These are phyloP conservation scores for Ophiostoma australiae DNA, from an alignment of 2,329 filamentous ascomycete genomes.

Conservation along the genomic window DNA sequence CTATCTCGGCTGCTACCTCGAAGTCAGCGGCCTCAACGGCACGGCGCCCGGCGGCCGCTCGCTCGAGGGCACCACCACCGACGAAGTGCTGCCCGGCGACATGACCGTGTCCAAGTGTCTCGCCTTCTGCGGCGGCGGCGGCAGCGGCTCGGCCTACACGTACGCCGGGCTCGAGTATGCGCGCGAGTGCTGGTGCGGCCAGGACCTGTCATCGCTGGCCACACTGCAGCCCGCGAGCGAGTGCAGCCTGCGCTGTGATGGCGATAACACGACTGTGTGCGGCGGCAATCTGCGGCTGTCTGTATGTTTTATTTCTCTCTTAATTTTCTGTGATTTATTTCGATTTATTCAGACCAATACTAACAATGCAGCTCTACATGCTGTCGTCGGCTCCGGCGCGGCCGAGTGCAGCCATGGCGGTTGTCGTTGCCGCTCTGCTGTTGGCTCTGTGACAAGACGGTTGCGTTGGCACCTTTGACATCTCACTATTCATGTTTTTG, in stretches of 20 bases:
- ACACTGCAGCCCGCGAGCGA: slow-evolving; percentile 42
- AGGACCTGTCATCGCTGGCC: slow-evolving; percentile 45
- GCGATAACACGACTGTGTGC: slow-evolving; percentile 48
- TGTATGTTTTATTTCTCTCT: slow-evolving; percentile 32
- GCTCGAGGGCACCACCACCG: slow-evolving; percentile 39
- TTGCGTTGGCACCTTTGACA: no score
- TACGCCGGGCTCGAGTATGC: slow-evolving; percentile 52
- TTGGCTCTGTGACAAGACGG: slow-evolving; percentile 3
- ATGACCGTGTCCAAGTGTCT: slow-evolving; percentile 53
- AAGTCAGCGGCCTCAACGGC: slow-evolving; percentile 45
- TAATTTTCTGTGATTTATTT: not conserved
- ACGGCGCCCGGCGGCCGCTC: slow-evolving; percentile 41
- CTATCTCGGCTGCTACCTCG: slow-evolving; percentile 57
- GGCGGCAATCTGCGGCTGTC: slow-evolving; percentile 49
- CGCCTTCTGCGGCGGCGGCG: slow-evolving; percentile 41
- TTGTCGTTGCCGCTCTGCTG: slow-evolving; percentile 12
- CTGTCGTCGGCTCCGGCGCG: slow-evolving; percentile 16
- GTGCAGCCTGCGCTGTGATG: slow-evolving; percentile 52
- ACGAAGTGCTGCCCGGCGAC: slow-evolving; percentile 39
- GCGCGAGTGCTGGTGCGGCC: slow-evolving; percentile 58
- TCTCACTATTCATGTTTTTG: not conserved
- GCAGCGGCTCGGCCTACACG: slow-evolving; percentile 37
- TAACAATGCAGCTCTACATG: slow-evolving; percentile 26
- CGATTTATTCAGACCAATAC: not conserved
- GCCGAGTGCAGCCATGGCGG: not conserved